A percentile compares a stretch with the other conserved stretches of the same genome.
These are phyloP conservation scores for Pseudogymnoascus sp. DNA, from an alignment of 2,329 filamentous ascomycete species.

Conservation along the genomic window DNA sequence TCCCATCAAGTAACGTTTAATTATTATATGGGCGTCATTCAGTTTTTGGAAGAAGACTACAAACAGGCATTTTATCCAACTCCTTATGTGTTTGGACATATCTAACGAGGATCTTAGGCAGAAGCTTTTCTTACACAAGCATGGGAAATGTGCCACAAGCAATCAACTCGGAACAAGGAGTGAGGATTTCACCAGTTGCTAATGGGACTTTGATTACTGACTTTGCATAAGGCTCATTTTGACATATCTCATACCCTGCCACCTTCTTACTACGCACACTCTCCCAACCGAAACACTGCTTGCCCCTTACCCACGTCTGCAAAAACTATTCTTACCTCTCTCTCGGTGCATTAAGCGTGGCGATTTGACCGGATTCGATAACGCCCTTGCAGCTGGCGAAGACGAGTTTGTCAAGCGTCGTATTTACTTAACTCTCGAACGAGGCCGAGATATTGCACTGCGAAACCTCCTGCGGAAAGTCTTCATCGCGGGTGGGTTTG, in stretches of 20 bases:
- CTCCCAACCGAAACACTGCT: conserved; percentile 70
- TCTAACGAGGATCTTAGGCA: conserved; percentile 42
- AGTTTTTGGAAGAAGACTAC: conserved; percentile 93
- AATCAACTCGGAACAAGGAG: conserved; percentile 72
- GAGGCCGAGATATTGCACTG: conserved; percentile 82
- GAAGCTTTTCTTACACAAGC: conserved; percentile 75
- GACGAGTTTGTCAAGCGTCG: conserved; percentile 88
- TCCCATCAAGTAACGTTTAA: conserved; percentile 92
- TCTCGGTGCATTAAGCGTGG: conserved; percentile 72
- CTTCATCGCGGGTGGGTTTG: conserved; percentile 76
- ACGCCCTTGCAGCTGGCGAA: conserved; percentile 72
- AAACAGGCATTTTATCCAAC: conserved; percentile 47
- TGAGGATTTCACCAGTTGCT: conserved; percentile 35
- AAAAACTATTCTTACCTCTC: conserved; percentile 71
- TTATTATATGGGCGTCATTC: conserved; percentile 90
- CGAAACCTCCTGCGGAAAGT: conserved; percentile 90
- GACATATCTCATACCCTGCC: conserved; percentile 90
- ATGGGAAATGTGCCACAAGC: conserved; percentile 71
- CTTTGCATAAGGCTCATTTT: conserved; percentile 63
- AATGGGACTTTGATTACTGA: conserved; percentile 8
- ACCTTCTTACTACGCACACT: conserved; percentile 78
- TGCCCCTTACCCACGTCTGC: conserved; percentile 65
- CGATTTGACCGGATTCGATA: conserved; percentile 76
- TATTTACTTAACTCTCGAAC: conserved; percentile 90
- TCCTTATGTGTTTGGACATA: background rate